phyloP scores from a whole-genome alignment of 768 basidiomycete species.

The Suillus plorans region DNA sequence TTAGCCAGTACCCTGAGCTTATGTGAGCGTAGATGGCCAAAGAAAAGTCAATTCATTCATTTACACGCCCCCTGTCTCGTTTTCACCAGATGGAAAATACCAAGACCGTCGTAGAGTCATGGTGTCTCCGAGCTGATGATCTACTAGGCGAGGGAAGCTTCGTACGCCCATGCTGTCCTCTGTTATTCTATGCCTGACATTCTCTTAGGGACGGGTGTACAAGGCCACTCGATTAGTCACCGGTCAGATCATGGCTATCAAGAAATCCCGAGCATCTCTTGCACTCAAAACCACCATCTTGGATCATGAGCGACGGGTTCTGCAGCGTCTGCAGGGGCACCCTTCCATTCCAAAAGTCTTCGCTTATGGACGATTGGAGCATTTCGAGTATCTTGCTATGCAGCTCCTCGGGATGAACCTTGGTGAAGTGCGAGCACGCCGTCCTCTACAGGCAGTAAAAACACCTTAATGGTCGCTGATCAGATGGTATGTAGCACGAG shows the following conservation, averaged over 20 bases:
- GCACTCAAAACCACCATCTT: constrained; percentile 20
- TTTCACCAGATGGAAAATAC: too few species aligned
- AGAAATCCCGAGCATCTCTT: constrained; percentile 32
- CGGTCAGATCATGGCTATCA: constrained; percentile 26
- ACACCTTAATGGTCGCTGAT: neutral
- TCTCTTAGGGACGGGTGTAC: neutral
- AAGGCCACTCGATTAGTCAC: neutral
- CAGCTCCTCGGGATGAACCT: constrained; percentile 12
- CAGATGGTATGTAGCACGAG: neutral
- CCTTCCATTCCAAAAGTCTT: constrained; percentile 31
- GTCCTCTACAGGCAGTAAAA: neutral
- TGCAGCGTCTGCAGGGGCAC: constrained; percentile 31
- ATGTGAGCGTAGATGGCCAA: too few species aligned
- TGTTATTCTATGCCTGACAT: too few species aligned
- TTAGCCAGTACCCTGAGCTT: too few species aligned
- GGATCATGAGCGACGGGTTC: constrained; percentile 26
- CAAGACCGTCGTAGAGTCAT: too few species aligned
- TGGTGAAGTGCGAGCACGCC: constrained; percentile 6
- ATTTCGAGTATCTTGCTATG: constrained; percentile 38
- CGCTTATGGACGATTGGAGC: constrained; percentile 30
- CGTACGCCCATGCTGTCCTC: too few species aligned
- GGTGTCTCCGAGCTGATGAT: too few species aligned
- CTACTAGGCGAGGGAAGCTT: too few species aligned
- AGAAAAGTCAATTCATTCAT: too few species aligned
- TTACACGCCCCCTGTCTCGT: too few species aligned